phyloP scores from a whole-genome alignment of 768 basidiomycete species.

The Termitomyces sp. region DNA sequence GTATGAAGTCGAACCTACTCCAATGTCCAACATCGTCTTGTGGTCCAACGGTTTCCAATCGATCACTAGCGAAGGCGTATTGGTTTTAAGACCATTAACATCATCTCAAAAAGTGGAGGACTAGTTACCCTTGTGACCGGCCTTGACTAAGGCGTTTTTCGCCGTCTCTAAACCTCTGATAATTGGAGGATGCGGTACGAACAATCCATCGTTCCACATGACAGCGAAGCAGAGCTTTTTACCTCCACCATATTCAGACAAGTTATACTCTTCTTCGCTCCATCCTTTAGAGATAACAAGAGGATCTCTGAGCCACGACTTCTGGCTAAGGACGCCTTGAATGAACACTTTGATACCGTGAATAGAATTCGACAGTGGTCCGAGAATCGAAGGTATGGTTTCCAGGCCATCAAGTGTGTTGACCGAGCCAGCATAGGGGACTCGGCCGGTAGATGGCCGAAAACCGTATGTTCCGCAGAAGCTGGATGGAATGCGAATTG shows the following conservation, averaged over 20 bases:
- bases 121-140: conserved; percentile 57
- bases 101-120: not conserved
- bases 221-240: conserved; percentile 50
- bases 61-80: conserved; percentile 40
- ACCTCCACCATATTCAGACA: conserved; percentile 55
- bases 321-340: conserved; percentile 49
- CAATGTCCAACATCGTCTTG: conserved; percentile 31
- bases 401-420: conserved; percentile 72
- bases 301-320: conserved; percentile 68
- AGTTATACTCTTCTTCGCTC: conserved; percentile 51
- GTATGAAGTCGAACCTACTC: conserved; percentile 26
- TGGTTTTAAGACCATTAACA: not conserved
- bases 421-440: conserved; percentile 63
- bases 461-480: conserved; percentile 70
- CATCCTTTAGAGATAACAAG: conserved; percentile 50
- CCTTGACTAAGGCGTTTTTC: conserved; percentile 48
- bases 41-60: conserved; percentile 62
- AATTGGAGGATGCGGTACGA: conserved; percentile 61
- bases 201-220: conserved; percentile 60
- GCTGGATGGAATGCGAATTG: conserved; percentile 62
- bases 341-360: conserved; percentile 61
- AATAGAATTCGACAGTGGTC: conserved; percentile 59
- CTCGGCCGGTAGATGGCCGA: conserved; percentile 59
- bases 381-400: conserved; percentile 64
- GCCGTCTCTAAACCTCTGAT: conserved; percentile 49